Conservation (phyloP, 2,329 filamentous ascomycete species). For the Uncinocarpus reesii region DNA sequence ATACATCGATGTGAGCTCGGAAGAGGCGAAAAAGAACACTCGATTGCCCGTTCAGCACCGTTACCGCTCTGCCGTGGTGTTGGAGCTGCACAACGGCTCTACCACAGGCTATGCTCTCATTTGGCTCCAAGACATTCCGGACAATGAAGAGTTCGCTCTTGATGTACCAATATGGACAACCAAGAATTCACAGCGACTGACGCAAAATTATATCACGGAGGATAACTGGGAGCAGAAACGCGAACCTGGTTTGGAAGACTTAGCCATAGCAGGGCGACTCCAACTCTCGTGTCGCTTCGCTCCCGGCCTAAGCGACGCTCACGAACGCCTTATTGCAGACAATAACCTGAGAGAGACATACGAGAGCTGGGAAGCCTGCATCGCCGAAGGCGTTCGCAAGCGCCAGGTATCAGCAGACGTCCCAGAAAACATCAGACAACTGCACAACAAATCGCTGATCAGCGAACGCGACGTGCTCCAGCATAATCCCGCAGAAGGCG, state of each 20-base stretch:
- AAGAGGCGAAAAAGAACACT: slow-evolving; percentile 45
- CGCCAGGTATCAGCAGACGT: slow-evolving; percentile 63
- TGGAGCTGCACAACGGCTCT: slow-evolving; percentile 72
- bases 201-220: slow-evolving; percentile 85
- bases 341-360: slow-evolving; percentile 87
- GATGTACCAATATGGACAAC: slow-evolving; percentile 89
- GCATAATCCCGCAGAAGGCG: slow-evolving; percentile 52
- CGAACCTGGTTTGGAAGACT: slow-evolving; percentile 61
- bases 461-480: slow-evolving; percentile 73
- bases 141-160: slow-evolving; percentile 65
- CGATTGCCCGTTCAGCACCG: slow-evolving; percentile 81
- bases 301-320: slow-evolving; percentile 77
- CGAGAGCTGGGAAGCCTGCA: slow-evolving; percentile 88
- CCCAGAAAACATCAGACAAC: slow-evolving; percentile 57
- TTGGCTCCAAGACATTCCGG: slow-evolving; percentile 77
- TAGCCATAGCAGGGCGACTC: slow-evolving; percentile 71
- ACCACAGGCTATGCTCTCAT: slow-evolving; percentile 66
- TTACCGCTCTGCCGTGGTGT: slow-evolving; percentile 79
- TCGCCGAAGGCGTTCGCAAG: slow-evolving; percentile 70
- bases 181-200: slow-evolving; percentile 60
- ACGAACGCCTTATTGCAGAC: slow-evolving; percentile 71
- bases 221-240: slow-evolving; percentile 53
- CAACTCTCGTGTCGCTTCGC: slow-evolving; percentile 76
- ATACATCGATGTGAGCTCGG: slow-evolving; percentile 48
- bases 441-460: slow-evolving; percentile 72